A percentile compares a stretch with the other conserved stretches of the same genome.
phyloP scores from a whole-genome alignment of 257 asterid species.

The Nicotiana obtusifolia region DNA sequence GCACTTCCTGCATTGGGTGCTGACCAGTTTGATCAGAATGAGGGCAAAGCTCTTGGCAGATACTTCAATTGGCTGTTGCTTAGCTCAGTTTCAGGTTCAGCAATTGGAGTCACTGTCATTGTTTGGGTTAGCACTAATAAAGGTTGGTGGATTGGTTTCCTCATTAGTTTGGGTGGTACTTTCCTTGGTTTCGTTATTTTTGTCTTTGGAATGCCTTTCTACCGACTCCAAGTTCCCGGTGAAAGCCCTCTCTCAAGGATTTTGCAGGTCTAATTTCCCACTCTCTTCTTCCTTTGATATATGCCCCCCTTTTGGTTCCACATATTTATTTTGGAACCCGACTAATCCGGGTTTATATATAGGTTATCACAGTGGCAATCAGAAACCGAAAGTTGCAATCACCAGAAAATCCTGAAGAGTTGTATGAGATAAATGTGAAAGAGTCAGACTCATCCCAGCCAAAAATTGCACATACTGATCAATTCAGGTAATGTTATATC shows the following conservation, averaged over 20 bases:
- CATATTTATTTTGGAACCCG: background rate
- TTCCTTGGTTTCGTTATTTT: slow-evolving; percentile 41
- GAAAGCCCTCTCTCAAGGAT: slow-evolving; percentile 32
- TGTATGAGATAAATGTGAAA: slow-evolving; percentile 34
- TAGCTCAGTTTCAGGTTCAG: slow-evolving; percentile 43
- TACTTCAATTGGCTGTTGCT: slow-evolving; percentile 51
- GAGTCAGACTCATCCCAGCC: slow-evolving; percentile 16
- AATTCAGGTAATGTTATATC: slow-evolving; percentile 34
- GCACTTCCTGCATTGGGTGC: slow-evolving; percentile 51
- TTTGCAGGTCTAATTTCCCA: slow-evolving; percentile 27
- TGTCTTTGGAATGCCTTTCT: slow-evolving; percentile 37
- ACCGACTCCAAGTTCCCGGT: slow-evolving; percentile 31
- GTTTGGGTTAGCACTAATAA: slow-evolving; percentile 51
- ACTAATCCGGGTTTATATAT: background rate
- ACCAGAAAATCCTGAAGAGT: slow-evolving; percentile 29
- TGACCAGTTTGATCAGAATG: slow-evolving; percentile 49
- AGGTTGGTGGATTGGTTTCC: slow-evolving; percentile 58
- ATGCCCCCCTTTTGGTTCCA: no score
- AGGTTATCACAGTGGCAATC: slow-evolving; percentile 20
- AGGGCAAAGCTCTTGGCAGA: slow-evolving; percentile 32
- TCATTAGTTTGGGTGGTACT: slow-evolving; percentile 31
- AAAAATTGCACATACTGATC: slow-evolving; percentile 35
- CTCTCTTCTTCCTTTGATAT: background rate
- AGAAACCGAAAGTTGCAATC: slow-evolving; percentile 31
- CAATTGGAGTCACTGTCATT: slow-evolving; percentile 50